phyloP scores from a whole-genome alignment of 108 stramenopile species.

The Nitzschia palea region DNA sequence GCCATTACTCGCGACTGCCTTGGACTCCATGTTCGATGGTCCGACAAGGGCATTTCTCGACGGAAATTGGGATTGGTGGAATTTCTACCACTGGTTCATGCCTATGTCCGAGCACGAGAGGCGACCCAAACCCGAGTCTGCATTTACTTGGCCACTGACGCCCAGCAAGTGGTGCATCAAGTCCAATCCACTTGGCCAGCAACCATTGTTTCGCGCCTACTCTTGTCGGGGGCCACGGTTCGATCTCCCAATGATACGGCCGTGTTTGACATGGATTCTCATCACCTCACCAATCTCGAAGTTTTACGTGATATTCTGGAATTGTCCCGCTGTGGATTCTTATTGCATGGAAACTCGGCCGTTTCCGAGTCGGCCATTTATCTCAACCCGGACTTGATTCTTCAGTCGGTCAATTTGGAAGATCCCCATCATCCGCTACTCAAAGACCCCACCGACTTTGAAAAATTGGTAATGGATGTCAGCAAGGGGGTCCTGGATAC shows the following conservation, averaged over 20 bases:
- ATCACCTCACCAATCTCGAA: conserved; percentile 39
- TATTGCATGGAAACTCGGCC: conserved; percentile 36
- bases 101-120: conserved; percentile 8
- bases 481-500: background rate
- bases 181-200: conserved; percentile 30
- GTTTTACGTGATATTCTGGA: conserved; percentile 35
- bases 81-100: conserved; percentile 26
- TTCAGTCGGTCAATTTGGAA: conserved; percentile 38
- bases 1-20: conserved; percentile 10
- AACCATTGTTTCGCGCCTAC: background rate
- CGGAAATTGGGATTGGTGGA: background rate
- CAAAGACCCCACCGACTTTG: background rate
- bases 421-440: conserved; percentile 14
- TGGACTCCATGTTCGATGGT: conserved; percentile 32
- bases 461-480: background rate
- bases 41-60: conserved; percentile 41
- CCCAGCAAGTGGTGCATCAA: conserved; percentile 14
- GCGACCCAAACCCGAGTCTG: background rate
- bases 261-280: conserved; percentile 22
- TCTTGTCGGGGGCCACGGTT: conserved; percentile 4
- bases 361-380: conserved; percentile 31
- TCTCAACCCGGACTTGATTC: conserved; percentile 23
- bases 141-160: conserved; percentile 45
- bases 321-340: conserved; percentile 31
- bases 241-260: conserved; percentile 23